A percentile compares a stretch with the other conserved stretches of the same genome.
These are phyloP conservation scores for Microbotryum saponariae DNA, from an alignment of 1,284 basidiomycete species.

Conservation along the genomic window DNA sequence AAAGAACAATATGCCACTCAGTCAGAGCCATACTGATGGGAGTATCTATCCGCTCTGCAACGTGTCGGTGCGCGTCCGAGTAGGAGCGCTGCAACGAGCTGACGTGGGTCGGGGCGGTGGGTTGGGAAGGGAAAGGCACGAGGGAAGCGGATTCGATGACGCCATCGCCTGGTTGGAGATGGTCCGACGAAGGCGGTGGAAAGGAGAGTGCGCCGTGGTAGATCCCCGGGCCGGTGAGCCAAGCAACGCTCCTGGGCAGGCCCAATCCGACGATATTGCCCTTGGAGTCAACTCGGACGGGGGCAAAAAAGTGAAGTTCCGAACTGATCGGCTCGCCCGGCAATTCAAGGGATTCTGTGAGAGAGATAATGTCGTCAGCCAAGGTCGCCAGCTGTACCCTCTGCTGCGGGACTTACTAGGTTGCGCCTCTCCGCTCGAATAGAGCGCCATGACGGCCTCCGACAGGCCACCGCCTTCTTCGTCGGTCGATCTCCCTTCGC, in stretches of 20 bases:
- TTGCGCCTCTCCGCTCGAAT: conserved; percentile 54
- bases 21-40: conserved; percentile 75
- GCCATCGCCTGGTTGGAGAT: conserved; percentile 50
- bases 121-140: conserved; percentile 37
- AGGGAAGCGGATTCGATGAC: conserved; percentile 62
- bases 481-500: conserved; percentile 49
- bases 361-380: conserved; percentile 22
- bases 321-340: conserved; percentile 66
- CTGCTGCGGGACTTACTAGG: conserved; percentile 56
- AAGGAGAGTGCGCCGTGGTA: conserved; percentile 56
- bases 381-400: no score
- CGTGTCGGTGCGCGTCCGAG: conserved; percentile 48
- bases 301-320: conserved; percentile 65
- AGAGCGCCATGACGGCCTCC: conserved; percentile 61
- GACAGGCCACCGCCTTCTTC: conserved; percentile 69
- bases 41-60: conserved; percentile 38
- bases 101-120: conserved; percentile 5
- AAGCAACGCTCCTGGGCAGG: conserved; percentile 61
- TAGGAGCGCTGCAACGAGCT: conserved; percentile 51
- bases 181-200: conserved; percentile 49
- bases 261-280: background rate
- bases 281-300: conserved; percentile 44
- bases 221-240: conserved; percentile 86
- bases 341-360: conserved; percentile 71
- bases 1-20: conserved; percentile 83